These are phyloP conservation scores for Coemansia sp. DNA, from an alignment of 192 early-diverging fungal species.

Conservation along the genomic window DNA sequence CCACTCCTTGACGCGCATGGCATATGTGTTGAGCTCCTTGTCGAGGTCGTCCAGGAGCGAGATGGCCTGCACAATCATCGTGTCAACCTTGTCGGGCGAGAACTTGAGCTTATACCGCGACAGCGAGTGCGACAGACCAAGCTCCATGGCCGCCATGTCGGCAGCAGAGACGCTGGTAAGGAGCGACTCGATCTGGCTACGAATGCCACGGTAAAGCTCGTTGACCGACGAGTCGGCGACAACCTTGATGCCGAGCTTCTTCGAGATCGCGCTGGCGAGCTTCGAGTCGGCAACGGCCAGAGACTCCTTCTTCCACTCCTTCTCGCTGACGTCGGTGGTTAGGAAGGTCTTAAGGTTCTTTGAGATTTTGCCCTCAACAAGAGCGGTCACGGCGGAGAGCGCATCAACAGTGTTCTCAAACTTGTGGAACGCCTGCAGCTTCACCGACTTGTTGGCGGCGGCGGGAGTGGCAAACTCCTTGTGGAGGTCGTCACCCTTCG, in stretches of 20 bases:
- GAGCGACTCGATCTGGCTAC: slow-evolving; percentile 87
- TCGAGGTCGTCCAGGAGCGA: slow-evolving; percentile 97
- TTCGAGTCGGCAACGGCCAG: slow-evolving; percentile 92
- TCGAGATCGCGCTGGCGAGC: slow-evolving; percentile 80
- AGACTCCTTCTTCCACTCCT: slow-evolving; percentile 90
- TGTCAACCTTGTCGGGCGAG: slow-evolving; percentile 99
- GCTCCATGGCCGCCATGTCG: slow-evolving; percentile 94
- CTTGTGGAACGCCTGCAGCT: slow-evolving; percentile 94
- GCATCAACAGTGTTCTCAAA: slow-evolving; percentile 99
- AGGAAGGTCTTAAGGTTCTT: slow-evolving; percentile 95
- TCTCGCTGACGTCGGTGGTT: slow-evolving; percentile 76
- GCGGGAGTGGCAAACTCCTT: slow-evolving; percentile 89
- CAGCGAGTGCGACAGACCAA: slow-evolving; percentile 98
- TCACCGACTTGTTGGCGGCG: slow-evolving; percentile 87
- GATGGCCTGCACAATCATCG: slow-evolving; percentile 99
- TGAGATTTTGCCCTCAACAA: slow-evolving; percentile 95
- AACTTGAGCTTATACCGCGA: slow-evolving; percentile 99
- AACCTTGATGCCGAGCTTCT: slow-evolving; percentile 85
- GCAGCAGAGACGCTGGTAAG: slow-evolving; percentile 82
- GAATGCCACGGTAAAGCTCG: slow-evolving; percentile 96
- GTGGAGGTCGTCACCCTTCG: slow-evolving; percentile 83
- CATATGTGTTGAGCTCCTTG: slow-evolving; percentile 99
- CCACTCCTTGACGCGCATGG: slow-evolving; percentile 99
- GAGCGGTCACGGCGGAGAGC: slow-evolving; percentile 90
- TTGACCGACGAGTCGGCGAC: slow-evolving; percentile 80